These are phyloP conservation scores for Fusarium coicis DNA, from an alignment of 2,329 filamentous ascomycete genomes.

Conservation along the genomic window DNA sequence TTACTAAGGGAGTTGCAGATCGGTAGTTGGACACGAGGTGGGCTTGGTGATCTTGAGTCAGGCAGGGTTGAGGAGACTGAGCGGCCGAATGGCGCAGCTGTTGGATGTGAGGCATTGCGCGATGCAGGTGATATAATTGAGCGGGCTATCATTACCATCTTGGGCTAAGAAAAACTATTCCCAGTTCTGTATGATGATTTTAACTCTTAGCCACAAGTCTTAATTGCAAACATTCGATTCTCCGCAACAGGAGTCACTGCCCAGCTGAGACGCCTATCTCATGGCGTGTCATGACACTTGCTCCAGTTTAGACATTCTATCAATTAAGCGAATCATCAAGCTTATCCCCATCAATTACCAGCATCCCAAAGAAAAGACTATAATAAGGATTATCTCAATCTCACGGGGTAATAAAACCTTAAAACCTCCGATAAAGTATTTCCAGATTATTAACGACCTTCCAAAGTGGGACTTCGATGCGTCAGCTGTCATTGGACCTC, in stretches of 20 bases:
- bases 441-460: not conserved
- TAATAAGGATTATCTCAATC: not conserved
- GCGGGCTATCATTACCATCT: not conserved
- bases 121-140: not conserved
- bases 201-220: too few relatives aligned
- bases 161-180: not conserved
- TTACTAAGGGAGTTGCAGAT: not conserved
- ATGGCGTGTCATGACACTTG: fast-evolving
- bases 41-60: not conserved
- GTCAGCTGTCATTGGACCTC: not conserved
- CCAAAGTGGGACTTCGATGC: not conserved
- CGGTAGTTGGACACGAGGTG: not conserved
- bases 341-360: not conserved
- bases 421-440: not conserved
- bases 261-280: not conserved
- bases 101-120: not conserved
- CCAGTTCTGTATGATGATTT: too few relatives aligned
- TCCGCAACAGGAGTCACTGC: too few relatives aligned
- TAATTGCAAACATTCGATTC: fast-evolving
- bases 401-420: not conserved
- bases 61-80: not conserved
- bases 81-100: not conserved
- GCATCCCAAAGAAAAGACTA: too few relatives aligned
- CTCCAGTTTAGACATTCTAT: fast-evolving
- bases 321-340: not conserved